phyloP scores from a whole-genome alignment of 1,284 basidiomycete species.

The Moesziomyces sp. region DNA sequence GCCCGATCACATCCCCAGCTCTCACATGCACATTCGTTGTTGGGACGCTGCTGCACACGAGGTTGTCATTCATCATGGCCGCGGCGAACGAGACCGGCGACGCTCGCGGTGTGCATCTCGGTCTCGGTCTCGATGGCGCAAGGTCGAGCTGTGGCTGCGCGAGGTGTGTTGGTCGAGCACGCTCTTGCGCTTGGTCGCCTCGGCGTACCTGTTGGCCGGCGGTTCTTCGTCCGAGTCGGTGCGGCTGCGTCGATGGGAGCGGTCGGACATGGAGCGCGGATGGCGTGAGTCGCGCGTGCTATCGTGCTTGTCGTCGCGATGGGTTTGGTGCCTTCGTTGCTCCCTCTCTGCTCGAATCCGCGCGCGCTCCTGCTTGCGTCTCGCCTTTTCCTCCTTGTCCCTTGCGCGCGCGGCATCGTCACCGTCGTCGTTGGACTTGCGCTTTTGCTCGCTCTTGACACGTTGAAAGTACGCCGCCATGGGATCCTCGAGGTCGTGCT shows the following conservation, averaged over 20 bases:
- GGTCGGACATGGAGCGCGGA: not conserved
- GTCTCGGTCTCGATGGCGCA: not conserved
- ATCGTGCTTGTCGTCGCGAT: not conserved
- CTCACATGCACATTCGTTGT: not conserved
- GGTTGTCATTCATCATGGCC: not conserved
- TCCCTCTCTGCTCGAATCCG: conserved; percentile 41
- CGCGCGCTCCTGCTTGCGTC: conserved; percentile 58
- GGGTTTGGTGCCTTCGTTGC: not conserved
- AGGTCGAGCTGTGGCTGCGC: conserved; percentile 1
- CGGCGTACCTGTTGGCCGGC: no score
- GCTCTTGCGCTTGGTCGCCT: no score
- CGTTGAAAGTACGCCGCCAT: conserved; percentile 84
- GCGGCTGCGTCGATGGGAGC: conserved; percentile 1
- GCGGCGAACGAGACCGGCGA: conserved; percentile 21
- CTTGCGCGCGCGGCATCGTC: conserved; percentile 13
- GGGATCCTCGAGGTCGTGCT: conserved; percentile 91
- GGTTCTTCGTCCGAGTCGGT: not conserved
- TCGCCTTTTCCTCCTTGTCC: conserved; percentile 47
- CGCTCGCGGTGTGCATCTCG: conserved; percentile 2
- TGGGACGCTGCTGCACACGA: not conserved
- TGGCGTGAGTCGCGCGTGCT: not conserved
- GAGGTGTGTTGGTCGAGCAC: no score
- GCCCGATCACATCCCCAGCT: not conserved
- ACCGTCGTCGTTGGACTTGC: conserved; percentile 3
- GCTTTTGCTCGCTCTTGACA: conserved; percentile 41